These are phyloP conservation scores for Aspergillus nidulans DNA, from an alignment of 495 filamentous ascomycete species.

Conservation along the genomic window DNA sequence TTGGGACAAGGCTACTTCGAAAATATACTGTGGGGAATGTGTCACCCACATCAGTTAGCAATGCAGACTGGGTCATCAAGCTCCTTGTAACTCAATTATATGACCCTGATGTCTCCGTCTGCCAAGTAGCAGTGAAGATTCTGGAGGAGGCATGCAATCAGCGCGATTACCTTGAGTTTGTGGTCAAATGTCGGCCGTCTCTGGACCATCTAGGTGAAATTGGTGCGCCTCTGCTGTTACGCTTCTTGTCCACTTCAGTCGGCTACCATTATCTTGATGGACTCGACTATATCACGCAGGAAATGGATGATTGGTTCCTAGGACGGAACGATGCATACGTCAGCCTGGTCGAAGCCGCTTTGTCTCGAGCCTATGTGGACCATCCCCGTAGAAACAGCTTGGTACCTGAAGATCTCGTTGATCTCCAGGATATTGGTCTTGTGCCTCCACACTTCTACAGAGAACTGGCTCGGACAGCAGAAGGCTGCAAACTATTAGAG, in stretches of 20 bases:
- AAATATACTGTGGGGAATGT: slow-evolving; percentile 64
- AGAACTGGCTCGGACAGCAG: slow-evolving; percentile 85
- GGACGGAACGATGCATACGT: slow-evolving; percentile 96
- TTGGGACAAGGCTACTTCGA: slow-evolving; percentile 74
- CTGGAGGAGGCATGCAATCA: slow-evolving; percentile 95
- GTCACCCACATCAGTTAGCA: slow-evolving; percentile 31
- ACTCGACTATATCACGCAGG: slow-evolving; percentile 94
- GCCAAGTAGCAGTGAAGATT: slow-evolving; percentile 91
- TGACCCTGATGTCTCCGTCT: slow-evolving; percentile 94
- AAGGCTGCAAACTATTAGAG: slow-evolving; percentile 83
- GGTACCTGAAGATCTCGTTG: slow-evolving; percentile 52
- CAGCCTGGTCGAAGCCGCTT: slow-evolving; percentile 85
- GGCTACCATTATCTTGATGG: slow-evolving; percentile 97
- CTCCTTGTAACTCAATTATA: slow-evolving; percentile 95
- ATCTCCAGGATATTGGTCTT: slow-evolving; percentile 55
- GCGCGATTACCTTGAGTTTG: slow-evolving; percentile 83
- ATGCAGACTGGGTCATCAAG: slow-evolving; percentile 90
- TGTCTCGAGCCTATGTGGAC: slow-evolving; percentile 82
- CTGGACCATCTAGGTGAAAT: slow-evolving; percentile 96
- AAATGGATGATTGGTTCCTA: slow-evolving; percentile 99
- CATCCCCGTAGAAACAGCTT: slow-evolving; percentile 39
- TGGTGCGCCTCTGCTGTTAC: slow-evolving; percentile 84
- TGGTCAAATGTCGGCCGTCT: slow-evolving; percentile 93
- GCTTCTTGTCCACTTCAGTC: slow-evolving; percentile 91
- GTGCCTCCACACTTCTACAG: slow-evolving; percentile 97